A percentile compares a stretch with the other conserved stretches of the same genome.
Conservation (phyloP, 2,329 filamentous ascomycete species). For the Pestalotiopsis sp. region DNA sequence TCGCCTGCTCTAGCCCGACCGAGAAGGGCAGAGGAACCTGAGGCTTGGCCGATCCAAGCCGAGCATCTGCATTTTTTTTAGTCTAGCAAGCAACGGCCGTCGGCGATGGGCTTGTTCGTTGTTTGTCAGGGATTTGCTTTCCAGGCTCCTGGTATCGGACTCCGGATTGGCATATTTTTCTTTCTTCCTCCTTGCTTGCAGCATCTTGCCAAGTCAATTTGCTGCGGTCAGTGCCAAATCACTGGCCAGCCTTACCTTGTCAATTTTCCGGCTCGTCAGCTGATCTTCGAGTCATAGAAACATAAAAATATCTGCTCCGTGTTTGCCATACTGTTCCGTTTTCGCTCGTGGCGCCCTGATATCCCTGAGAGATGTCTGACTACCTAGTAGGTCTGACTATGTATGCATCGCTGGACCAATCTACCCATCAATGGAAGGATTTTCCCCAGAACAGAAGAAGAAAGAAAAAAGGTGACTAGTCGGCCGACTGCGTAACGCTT, state of each 20-base stretch:
- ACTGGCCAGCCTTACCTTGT: background rate
- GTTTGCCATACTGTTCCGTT: background rate
- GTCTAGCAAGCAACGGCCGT: background rate
- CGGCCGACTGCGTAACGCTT: background rate
- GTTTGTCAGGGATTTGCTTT: background rate
- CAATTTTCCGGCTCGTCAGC: background rate
- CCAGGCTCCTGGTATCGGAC: background rate
- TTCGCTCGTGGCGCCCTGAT: background rate
- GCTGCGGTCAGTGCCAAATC: background rate
- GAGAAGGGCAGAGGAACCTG: background rate
- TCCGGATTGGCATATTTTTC: background rate
- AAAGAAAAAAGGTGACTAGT: background rate
- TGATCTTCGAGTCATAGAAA: background rate
- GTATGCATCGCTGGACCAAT: background rate
- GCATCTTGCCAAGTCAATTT: background rate
- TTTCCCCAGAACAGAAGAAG: background rate
- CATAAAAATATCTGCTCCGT: background rate
- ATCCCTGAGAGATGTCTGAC: background rate
- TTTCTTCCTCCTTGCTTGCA: background rate
- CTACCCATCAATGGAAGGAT: background rate
- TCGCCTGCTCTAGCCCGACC: background rate
- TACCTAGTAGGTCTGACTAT: background rate
- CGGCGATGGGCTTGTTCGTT: background rate
- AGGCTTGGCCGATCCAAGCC: constrained; percentile 11
- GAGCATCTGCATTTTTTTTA: background rate